Evolutionary conservation across 75 land plant genomes (phyloP), one percentile per base, ranked within the genome.

Genomic region (Selaginella moellendorffii): DNA sequence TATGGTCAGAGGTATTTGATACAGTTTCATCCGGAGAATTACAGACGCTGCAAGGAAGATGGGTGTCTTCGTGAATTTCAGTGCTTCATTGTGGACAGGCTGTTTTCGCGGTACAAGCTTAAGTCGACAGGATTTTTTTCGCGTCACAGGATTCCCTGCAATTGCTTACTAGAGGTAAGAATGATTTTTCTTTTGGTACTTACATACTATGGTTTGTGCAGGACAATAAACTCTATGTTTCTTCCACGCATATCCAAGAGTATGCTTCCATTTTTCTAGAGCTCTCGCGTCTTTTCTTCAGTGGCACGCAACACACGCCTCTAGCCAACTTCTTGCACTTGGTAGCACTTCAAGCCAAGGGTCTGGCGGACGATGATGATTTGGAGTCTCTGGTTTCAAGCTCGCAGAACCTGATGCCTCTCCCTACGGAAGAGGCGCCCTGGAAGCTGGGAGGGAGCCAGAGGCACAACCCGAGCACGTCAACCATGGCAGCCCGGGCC

Each of bases 301-400:
- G 73, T 53, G 84, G 82, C 18, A 73, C 69, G 51, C 65, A 76
- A 27, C 76, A 91, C 26, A 63, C 80, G 25, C 88, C 78, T 29
- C 62, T 90, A 20, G 86, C 92, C 62, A 87, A 87, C 77, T 91
- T 91, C 42, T 79, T 91, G 61, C 88, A 87, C 63, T 77, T 91
- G 73, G 61, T 91, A 56, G 81, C 88, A 58, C 75, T 83, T 28
- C 82, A 85, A 85, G 86, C 76, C 27, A 72, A 79, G 63, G 81
- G 79, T 20, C 86, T 88, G 29, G n/a, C n/a, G n/a, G n/a, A n/a
- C n/a, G n/a, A n/a, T n/a, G n/a, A n/a, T n/a, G n/a, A n/a, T n/a
- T n/a, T n/a, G 5, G 46, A 5, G 46, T 36, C 10, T 36, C 10
- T 36, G 5, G 5, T 36, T 5, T 36, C 46, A 5, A 36, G 5